These are phyloP conservation scores for Tolypocladium cylindrosporum DNA, from an alignment of 2,329 filamentous ascomycete genomes.

Conservation along the genomic window DNA sequence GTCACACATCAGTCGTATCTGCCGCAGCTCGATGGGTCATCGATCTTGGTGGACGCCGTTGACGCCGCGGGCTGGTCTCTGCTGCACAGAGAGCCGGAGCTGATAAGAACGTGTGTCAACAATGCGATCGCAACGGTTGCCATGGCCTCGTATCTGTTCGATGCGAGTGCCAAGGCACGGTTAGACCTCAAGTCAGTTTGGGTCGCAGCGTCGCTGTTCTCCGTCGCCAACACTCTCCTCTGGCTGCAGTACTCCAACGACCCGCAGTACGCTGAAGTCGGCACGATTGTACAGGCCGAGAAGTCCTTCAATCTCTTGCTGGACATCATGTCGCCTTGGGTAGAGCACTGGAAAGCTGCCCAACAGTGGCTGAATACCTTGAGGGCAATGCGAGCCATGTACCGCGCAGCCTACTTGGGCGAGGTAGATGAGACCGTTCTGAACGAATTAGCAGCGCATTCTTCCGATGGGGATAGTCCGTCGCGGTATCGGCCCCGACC, in stretches of 20 bases:
- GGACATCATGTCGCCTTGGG: slow-evolving; percentile 7
- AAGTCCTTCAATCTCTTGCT: slow-evolving; percentile 4
- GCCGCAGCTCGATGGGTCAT: slow-evolving; percentile 10
- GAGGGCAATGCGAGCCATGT: slow-evolving; percentile 11
- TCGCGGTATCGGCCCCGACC: slow-evolving; percentile 1
- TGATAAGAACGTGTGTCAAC: slow-evolving; percentile 10
- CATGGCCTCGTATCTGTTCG: slow-evolving; percentile 8
- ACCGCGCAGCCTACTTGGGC: slow-evolving; percentile 12
- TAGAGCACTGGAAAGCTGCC: slow-evolving; percentile 3
- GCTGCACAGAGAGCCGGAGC: slow-evolving; percentile 7
- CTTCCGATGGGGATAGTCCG: not conserved
- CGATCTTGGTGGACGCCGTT: slow-evolving; percentile 8
- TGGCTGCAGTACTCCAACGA: slow-evolving; percentile 9
- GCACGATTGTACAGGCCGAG: not conserved
- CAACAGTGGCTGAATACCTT: slow-evolving; percentile 10
- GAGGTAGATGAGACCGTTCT: slow-evolving; percentile 4
- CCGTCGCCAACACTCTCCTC: slow-evolving; percentile 9
- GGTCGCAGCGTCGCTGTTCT: slow-evolving; percentile 10
- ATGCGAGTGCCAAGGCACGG: not conserved
- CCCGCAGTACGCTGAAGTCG: not conserved
- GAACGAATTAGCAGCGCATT: not conserved
- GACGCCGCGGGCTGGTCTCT: slow-evolving; percentile 13
- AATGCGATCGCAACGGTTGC: slow-evolving; percentile 9
- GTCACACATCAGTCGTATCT: slow-evolving; percentile 14
- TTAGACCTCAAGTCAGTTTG: slow-evolving; percentile 8